phyloP scores from a whole-genome alignment of 208 protist species.

The Paratrypanosoma confusum region DNA sequence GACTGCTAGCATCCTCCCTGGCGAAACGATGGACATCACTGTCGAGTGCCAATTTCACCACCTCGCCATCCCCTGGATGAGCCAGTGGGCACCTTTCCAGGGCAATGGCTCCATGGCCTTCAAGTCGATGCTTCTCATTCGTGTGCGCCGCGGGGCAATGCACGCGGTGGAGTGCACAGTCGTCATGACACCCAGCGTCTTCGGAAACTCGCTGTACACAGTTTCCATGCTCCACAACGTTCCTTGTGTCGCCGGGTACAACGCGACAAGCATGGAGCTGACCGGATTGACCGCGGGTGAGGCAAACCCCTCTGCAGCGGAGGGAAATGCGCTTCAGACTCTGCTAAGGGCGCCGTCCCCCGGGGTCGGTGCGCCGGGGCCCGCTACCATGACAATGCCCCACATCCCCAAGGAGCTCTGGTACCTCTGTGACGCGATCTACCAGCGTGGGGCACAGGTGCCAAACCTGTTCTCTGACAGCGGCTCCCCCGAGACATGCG shows the following conservation, averaged over 20 bases:
- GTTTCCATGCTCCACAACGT: conserved; percentile 37
- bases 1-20: conserved; percentile 50
- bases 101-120: conserved; percentile 30
- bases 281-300: conserved; percentile 3
- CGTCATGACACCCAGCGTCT: conserved; percentile 58
- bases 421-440: conserved; percentile 57
- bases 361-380: background rate
- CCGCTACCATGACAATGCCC: conserved; percentile 10
- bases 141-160: conserved; percentile 39
- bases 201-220: conserved; percentile 72
- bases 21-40: conserved; percentile 42
- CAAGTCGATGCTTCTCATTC: conserved; percentile 38
- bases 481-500: conserved; percentile 22
- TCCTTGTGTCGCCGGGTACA: conserved; percentile 54
- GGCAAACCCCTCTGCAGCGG: conserved; percentile 16
- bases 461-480: conserved; percentile 54
- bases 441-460: conserved; percentile 17
- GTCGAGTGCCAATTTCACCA: conserved; percentile 53
- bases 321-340: too few species aligned
- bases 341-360: too few species aligned
- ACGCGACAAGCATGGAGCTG: conserved; percentile 20
- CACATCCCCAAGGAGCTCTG: conserved; percentile 85
- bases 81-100: conserved; percentile 46
- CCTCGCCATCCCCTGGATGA: conserved; percentile 50
- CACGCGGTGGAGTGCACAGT: conserved; percentile 51